Conservation (phyloP, 2,329 filamentous ascomycete species). For the Penicillium sp. region DNA sequence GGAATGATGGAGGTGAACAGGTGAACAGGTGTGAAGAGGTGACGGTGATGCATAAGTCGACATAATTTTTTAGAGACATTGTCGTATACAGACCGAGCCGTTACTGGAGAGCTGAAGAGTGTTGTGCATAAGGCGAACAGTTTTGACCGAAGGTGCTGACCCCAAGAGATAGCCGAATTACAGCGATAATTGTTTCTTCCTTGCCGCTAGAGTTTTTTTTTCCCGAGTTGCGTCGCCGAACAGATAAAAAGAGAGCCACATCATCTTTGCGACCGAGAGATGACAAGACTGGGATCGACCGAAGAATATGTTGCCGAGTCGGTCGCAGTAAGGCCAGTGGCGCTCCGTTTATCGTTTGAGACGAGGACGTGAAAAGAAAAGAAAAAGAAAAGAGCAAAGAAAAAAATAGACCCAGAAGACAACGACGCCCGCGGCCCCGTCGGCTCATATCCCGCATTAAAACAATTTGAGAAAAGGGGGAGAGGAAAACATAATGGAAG, state of each 20-base stretch:
- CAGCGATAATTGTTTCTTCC: slow-evolving; percentile 46
- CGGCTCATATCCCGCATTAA: slow-evolving; percentile 39
- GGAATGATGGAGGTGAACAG: slow-evolving; percentile 10
- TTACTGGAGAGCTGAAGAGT: slow-evolving; percentile 43
- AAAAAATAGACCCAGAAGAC: slow-evolving; percentile 33
- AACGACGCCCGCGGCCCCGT: slow-evolving; percentile 43
- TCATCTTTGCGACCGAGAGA: slow-evolving; percentile 40
- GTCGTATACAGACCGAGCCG: slow-evolving; percentile 46
- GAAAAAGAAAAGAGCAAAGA: slow-evolving; percentile 15
- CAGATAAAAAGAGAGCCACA: slow-evolving; percentile 40
- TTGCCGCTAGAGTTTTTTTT: slow-evolving; percentile 41
- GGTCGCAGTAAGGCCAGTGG: slow-evolving; percentile 36
- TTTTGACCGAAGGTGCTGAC: slow-evolving; percentile 43
- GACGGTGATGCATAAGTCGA: slow-evolving; percentile 18
- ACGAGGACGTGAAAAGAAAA: slow-evolving; percentile 36
- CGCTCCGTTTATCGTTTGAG: slow-evolving; percentile 40
- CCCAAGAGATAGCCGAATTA: slow-evolving; percentile 49
- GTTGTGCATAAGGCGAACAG: slow-evolving; percentile 40
- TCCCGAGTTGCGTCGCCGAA: slow-evolving; percentile 42
- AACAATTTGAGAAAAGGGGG: slow-evolving; percentile 40
- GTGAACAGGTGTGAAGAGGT: slow-evolving; percentile 14
- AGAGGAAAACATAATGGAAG: slow-evolving; percentile 19
- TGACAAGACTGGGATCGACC: slow-evolving; percentile 33
- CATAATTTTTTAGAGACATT: slow-evolving; percentile 15
- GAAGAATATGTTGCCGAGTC: slow-evolving; percentile 36